Percentiles rank a stretch among this genome's conserved stretches.
These are phyloP conservation scores for Misopates orontium DNA, from an alignment of 257 asterid species.

Conservation along the genomic window DNA sequence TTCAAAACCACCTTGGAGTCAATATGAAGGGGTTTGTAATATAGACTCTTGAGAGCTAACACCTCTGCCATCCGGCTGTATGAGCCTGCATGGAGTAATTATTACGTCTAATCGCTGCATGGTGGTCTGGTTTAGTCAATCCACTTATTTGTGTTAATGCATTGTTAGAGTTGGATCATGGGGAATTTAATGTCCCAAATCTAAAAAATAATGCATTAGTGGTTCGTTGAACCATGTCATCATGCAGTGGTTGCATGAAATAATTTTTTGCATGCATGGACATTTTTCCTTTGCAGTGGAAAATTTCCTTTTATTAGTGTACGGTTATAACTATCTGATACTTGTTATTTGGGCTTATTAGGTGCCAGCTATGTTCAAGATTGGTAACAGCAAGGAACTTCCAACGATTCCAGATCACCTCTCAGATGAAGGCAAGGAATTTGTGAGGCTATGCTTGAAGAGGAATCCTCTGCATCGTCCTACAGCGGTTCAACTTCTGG, in stretches of 20 bases:
- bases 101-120: too few species aligned
- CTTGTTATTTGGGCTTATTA: constrained; percentile 39
- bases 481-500: constrained; percentile 78
- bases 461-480: constrained; percentile 89
- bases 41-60: constrained; percentile 25
- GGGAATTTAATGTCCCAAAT: too few species aligned
- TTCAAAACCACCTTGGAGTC: constrained; percentile 98
- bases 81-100: too few species aligned
- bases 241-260: too few species aligned
- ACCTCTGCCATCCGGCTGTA: neutral
- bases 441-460: constrained; percentile 84
- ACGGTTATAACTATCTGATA: constrained; percentile 20
- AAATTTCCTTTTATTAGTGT: too few species aligned
- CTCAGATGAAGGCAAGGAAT: constrained; percentile 90
- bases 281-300: too few species aligned
- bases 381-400: constrained; percentile 93
- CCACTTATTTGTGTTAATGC: too few species aligned
- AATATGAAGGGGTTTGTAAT: constrained; percentile 94
- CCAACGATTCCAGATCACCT: constrained; percentile 88
- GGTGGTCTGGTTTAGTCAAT: too few species aligned
- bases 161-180: too few species aligned
- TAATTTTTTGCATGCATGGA: too few species aligned
- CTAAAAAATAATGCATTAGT: too few species aligned
- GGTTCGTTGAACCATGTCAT: too few species aligned
- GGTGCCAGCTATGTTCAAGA: constrained; percentile 99